These are phyloP conservation scores for Sporothrix inflata DNA, from an alignment of 2,329 filamentous ascomycete genomes.

Conservation along the genomic window DNA sequence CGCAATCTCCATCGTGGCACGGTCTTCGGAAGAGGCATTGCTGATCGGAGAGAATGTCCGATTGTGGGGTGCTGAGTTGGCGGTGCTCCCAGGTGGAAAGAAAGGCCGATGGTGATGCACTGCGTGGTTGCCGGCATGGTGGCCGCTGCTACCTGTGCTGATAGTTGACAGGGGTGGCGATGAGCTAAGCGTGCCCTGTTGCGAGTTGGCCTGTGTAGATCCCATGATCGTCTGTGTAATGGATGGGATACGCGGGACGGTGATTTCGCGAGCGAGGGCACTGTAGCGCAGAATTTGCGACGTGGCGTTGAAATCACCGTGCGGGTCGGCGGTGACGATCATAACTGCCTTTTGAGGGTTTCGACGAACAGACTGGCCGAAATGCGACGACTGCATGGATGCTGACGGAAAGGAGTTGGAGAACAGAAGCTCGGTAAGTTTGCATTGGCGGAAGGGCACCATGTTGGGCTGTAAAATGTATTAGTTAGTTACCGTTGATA, in stretches of 20 bases:
- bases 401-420: slow-evolving; percentile 82
- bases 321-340: slow-evolving; percentile 92
- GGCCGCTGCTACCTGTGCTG: slow-evolving; percentile 36
- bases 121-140: background rate
- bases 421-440: slow-evolving; percentile 81
- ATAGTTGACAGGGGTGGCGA: slow-evolving; percentile 34
- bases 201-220: slow-evolving; percentile 37
- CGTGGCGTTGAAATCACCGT: slow-evolving; percentile 94
- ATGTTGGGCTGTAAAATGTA: slow-evolving; percentile 60
- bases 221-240: slow-evolving; percentile 71
- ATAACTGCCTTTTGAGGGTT: slow-evolving; percentile 88
- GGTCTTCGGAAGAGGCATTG: slow-evolving; percentile 50
- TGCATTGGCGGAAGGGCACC: slow-evolving; percentile 81
- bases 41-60: slow-evolving; percentile 48
- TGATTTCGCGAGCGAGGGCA: slow-evolving; percentile 88
- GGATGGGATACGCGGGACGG: slow-evolving; percentile 84
- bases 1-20: slow-evolving; percentile 79
- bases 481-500: background rate
- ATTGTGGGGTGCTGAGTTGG: slow-evolving; percentile 35
- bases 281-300: slow-evolving; percentile 95
- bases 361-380: slow-evolving; percentile 47
- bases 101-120: slow-evolving; percentile 45
- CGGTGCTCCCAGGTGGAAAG: slow-evolving; percentile 44
- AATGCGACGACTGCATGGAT: slow-evolving; percentile 44
- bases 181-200: slow-evolving; percentile 28